phyloP scores from a whole-genome alignment of 2,329 filamentous ascomycete genomes.

The Stachybotrys chartarum region DNA sequence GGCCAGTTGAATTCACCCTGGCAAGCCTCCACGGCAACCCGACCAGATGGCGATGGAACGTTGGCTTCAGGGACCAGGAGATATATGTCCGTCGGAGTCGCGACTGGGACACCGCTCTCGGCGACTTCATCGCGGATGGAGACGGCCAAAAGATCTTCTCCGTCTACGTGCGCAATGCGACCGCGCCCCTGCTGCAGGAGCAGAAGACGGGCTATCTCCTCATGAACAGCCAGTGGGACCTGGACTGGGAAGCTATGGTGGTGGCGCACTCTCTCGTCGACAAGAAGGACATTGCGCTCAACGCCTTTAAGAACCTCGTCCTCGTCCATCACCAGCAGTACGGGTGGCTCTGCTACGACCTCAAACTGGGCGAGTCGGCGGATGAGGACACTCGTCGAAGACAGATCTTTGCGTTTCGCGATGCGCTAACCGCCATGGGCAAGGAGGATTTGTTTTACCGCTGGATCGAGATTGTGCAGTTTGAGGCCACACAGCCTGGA shows the following conservation, averaged over 20 bases:
- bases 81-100: constrained; percentile 74
- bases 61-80: constrained; percentile 75
- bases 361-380: constrained; percentile 46
- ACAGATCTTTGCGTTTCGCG: constrained; percentile 75
- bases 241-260: constrained; percentile 80
- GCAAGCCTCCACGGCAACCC: constrained; percentile 54
- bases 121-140: constrained; percentile 43
- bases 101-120: constrained; percentile 58
- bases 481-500: constrained; percentile 70
- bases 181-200: constrained; percentile 57
- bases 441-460: constrained; percentile 88
- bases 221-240: constrained; percentile 78
- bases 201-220: constrained; percentile 84
- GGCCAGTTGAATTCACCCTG: constrained; percentile 66
- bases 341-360: constrained; percentile 56
- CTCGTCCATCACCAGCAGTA: constrained; percentile 60
- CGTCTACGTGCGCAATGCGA: constrained; percentile 58
- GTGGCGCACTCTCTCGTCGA: constrained; percentile 64
- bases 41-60: constrained; percentile 61
- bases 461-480: constrained; percentile 91
- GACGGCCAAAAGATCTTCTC: constrained; percentile 52
- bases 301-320: constrained; percentile 67
- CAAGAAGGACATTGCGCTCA: constrained; percentile 47
- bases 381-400: constrained; percentile 58
- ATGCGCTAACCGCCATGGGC: constrained; percentile 64